Evolutionary conservation across 805 yeast genomes (phyloP).

Genomic region (Ogataea trehaloabstinens): DNA sequence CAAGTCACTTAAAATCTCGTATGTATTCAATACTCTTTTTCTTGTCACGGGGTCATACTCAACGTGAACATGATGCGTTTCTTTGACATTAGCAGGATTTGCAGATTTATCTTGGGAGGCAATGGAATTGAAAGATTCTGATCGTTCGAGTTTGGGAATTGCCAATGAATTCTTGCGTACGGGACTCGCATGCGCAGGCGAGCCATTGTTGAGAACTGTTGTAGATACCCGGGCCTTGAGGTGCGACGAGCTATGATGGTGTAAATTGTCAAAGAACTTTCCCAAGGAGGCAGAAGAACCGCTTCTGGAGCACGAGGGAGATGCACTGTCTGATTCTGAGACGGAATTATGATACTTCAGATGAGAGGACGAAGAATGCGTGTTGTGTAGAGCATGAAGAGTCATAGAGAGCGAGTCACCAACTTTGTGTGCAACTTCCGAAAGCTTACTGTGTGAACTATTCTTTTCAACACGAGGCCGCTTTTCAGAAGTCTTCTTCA

Average conservation of each 20-base stretch:
- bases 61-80: slow-evolving; percentile 72
- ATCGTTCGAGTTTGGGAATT: slow-evolving; percentile 5
- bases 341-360: slow-evolving; percentile 15
- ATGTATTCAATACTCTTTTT: slow-evolving; percentile 80
- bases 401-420: slow-evolving; percentile 25
- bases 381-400: slow-evolving; percentile 15
- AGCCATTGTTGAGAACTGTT: no score
- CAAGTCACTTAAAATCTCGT: slow-evolving; percentile 81
- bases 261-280: slow-evolving; percentile 18
- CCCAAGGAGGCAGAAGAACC: slow-evolving; percentile 24
- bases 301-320: slow-evolving; percentile 1
- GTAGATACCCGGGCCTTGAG: not conserved
- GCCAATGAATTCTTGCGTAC: slow-evolving; percentile 9
- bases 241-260: slow-evolving; percentile 3
- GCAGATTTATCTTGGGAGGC: slow-evolving; percentile 2
- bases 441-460: slow-evolving; percentile 22
- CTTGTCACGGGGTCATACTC: slow-evolving; percentile 88
- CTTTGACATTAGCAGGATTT: slow-evolving; percentile 56
- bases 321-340: slow-evolving; percentile 20
- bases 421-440: slow-evolving; percentile 30
- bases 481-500: slow-evolving; percentile 1
- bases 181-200: not conserved
- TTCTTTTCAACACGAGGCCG: slow-evolving; percentile 5
- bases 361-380: slow-evolving; percentile 10
- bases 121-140: slow-evolving; percentile 4